Evolutionary conservation across 306 rosid genomes (phyloP).

Genomic region (Ammopiptanthus mongolicus): DNA sequence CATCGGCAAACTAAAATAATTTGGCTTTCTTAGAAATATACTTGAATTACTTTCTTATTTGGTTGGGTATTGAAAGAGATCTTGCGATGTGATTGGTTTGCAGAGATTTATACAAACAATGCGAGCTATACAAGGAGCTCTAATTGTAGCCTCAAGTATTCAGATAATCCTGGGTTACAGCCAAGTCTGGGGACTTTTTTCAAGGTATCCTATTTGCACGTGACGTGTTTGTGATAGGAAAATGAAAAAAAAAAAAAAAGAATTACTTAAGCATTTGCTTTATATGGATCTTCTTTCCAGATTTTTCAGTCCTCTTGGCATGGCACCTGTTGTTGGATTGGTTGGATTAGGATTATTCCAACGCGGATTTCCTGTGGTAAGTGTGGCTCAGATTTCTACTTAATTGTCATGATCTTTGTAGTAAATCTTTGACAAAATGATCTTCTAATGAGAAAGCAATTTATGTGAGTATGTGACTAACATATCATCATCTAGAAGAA

Average conservation of each 20-base stretch:
- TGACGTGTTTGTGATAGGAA: not conserved
- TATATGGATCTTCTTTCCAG: conserved; percentile 39
- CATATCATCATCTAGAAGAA: not conserved
- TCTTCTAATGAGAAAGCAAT: not conserved
- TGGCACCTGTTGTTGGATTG: conserved; percentile 97
- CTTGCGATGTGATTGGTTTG: conserved; percentile 84
- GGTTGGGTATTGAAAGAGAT: conserved; percentile 86
- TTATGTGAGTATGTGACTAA: not conserved
- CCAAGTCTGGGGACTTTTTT: conserved; percentile 96
- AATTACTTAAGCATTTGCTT: conserved; percentile 5
- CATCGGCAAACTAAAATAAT: conserved; percentile 11
- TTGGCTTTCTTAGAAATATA: conserved; percentile 21
- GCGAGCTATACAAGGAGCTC: conserved; percentile 98
- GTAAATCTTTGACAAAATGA: not conserved
- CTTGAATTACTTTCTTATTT: conserved; percentile 58
- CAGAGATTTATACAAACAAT: conserved; percentile 96
- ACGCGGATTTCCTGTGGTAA: conserved; percentile 81
- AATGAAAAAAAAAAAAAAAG: not conserved
- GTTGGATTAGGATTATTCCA: conserved; percentile 88
- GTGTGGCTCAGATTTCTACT: conserved; percentile 26
- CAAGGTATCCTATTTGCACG: conserved; percentile 46
- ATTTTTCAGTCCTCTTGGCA: conserved; percentile 96
- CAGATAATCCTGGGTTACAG: conserved; percentile 95
- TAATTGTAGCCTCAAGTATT: conserved; percentile 87
- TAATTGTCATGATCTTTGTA: not conserved